Conservation (phyloP, 345 rosid genomes). For the Eucalyptus sideroxylon region DNA sequence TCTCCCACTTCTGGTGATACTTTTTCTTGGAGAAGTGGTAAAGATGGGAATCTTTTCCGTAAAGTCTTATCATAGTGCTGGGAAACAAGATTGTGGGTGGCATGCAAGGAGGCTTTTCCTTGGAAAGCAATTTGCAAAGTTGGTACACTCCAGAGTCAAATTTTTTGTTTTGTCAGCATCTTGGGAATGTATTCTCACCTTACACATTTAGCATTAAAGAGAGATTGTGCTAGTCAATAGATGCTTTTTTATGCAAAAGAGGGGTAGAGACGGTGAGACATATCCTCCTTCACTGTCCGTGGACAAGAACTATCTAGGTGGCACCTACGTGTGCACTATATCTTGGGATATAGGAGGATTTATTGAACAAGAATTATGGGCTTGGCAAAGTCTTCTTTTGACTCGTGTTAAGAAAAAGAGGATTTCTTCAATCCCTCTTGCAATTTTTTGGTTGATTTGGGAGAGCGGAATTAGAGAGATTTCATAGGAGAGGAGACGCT, state of each 20-base stretch:
- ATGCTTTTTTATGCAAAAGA: background rate
- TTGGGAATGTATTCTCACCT: background rate
- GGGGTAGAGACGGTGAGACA: background rate
- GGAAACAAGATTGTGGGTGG: background rate
- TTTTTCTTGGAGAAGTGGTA: background rate
- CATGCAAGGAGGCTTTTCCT: background rate
- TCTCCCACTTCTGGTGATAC: background rate
- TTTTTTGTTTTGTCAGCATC: background rate
- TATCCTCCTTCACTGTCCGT: background rate
- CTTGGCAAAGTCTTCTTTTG: background rate
- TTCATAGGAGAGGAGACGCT: background rate
- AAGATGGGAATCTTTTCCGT: background rate
- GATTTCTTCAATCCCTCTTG: background rate
- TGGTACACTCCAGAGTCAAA: fast-evolving
- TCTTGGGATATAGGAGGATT: background rate
- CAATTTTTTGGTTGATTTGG: background rate
- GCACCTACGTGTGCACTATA: background rate
- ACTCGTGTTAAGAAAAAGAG: background rate
- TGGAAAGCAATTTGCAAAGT: background rate
- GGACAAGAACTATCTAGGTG: background rate
- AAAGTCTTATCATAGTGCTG: background rate
- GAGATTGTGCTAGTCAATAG: background rate
- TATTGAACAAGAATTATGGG: background rate
- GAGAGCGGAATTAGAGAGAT: background rate
- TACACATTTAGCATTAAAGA: background rate